These are phyloP conservation scores for Fusarium torreyae DNA, from an alignment of 2,329 filamentous ascomycete genomes.

Conservation along the genomic window DNA sequence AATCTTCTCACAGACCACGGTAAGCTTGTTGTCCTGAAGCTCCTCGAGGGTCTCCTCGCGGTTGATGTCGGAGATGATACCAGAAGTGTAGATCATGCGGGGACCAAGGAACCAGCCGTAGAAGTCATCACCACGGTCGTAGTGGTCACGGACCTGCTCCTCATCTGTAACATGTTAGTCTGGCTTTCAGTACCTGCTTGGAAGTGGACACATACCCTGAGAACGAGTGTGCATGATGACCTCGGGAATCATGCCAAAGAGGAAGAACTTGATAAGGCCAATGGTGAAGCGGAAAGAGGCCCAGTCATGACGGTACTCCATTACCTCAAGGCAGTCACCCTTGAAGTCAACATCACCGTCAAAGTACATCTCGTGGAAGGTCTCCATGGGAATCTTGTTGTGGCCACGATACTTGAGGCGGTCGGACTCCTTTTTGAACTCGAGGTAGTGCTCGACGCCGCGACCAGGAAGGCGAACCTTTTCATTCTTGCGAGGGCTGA, in stretches of 20 bases:
- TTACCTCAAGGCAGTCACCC: slow-evolving; percentile 87
- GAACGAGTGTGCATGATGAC: slow-evolving; percentile 93
- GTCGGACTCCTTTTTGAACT: slow-evolving; percentile 78
- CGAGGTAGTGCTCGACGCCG: slow-evolving; percentile 91
- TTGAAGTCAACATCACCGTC: slow-evolving; percentile 96
- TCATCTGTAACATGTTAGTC: slow-evolving; percentile 68
- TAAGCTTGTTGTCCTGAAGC: slow-evolving; percentile 97
- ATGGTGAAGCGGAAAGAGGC: slow-evolving; percentile 93
- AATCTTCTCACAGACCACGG: slow-evolving; percentile 96
- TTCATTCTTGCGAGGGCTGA: slow-evolving; percentile 92
- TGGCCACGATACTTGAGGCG: slow-evolving; percentile 79
- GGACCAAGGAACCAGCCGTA: slow-evolving; percentile 99
- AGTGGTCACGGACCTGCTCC: slow-evolving; percentile 97
- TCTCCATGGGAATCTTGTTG: slow-evolving; percentile 90
- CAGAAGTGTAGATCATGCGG: slow-evolving; percentile 98
- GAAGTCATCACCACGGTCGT: slow-evolving; percentile 98
- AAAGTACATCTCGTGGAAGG: slow-evolving; percentile 98
- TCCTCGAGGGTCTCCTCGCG: slow-evolving; percentile 93
- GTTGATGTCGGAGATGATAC: slow-evolving; percentile 89
- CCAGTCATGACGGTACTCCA: slow-evolving; percentile 98
- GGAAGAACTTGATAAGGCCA: slow-evolving; percentile 87
- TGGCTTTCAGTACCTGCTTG: background rate
- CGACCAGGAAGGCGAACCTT: slow-evolving; percentile 90
- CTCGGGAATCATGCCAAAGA: slow-evolving; percentile 90
- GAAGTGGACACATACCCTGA: slow-evolving; percentile 67